A percentile compares a stretch with the other conserved stretches of the same genome.
phyloP scores from a whole-genome alignment of 169 alveolate species.

The Eimeria necatrix region DNA sequence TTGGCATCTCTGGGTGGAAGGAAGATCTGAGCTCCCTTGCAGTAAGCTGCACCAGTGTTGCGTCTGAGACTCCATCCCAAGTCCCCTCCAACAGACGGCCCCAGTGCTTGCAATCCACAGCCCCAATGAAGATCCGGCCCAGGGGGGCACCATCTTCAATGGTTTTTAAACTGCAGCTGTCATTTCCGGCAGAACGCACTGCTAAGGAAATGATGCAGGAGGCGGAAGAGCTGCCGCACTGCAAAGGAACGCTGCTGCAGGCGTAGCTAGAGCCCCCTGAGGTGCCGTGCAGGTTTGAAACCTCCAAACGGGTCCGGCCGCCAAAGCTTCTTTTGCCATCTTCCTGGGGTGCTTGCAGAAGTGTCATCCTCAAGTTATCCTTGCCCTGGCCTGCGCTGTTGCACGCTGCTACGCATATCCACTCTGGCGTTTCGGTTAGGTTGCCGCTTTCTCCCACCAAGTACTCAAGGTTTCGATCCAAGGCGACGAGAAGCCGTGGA shows the following conservation, averaged over 20 bases:
- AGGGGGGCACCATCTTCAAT: slow-evolving; percentile 20
- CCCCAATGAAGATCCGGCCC: slow-evolving; percentile 67
- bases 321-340: not conserved
- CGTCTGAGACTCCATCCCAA: slow-evolving; percentile 66
- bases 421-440: not conserved
- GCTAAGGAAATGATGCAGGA: slow-evolving; percentile 48
- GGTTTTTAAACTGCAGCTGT: not conserved
- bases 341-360: not conserved
- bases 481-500: slow-evolving; percentile 61
- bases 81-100: not conserved
- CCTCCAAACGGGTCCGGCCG: not conserved
- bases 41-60: slow-evolving; percentile 72
- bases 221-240: slow-evolving; percentile 72
- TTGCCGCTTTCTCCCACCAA: slow-evolving; percentile 61
- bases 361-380: not conserved
- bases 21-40: not conserved
- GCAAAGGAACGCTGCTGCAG: slow-evolving; percentile 53
- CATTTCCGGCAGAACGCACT: slow-evolving; percentile 16
- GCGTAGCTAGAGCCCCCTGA: slow-evolving; percentile 39
- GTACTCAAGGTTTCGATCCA: slow-evolving; percentile 60
- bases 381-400: not conserved
- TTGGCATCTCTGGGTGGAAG: slow-evolving; percentile 1
- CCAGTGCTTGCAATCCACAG: slow-evolving; percentile 45
- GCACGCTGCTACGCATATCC: slow-evolving; percentile 15
- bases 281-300: slow-evolving; percentile 52